Base-by-base conservation (phyloP, 2,329 filamentous ascomycete species). In the Pseudocercospora macadamiae region DNA sequence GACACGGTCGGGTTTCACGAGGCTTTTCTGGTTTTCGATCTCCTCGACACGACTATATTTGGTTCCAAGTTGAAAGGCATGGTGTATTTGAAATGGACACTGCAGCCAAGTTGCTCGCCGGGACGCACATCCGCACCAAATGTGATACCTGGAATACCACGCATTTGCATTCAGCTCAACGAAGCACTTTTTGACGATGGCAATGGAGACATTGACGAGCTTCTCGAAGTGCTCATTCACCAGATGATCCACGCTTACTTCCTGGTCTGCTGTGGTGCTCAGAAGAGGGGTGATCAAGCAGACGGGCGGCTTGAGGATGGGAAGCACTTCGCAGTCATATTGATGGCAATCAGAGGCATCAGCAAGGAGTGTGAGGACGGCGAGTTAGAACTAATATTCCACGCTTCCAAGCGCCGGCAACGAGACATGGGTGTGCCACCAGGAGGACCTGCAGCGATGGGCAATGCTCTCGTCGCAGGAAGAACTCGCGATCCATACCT, bases 181-280 rank as follows among this genome's bases (percentile, higher is more conserved):
- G 57, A 48, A 16, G 63, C 58, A 21, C 63, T 63, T 1, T 71
- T 70, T 37, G 61, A 68, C 19, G 64, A 73, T 18, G 57, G 65
- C 10, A 64, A 68, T 10, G 70, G 64, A 2, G 64, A 62, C 18
- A 65, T 73, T 3, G 68, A 72, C 47, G 68, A 75, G 9, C 65
- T 76, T 23, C 60, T 78, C 12, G 74, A 73, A 14, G 68, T 64
- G 4, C 62, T 78, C 37, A 72, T 79, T 4, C 77, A 79, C 56
- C 77, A 79, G 44, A 79, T 79, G 76, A 77, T 78, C 32, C 76
- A 79, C 51, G 76, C 76, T 12, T 79, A 74, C 64, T 76, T 78
- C 56, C 68, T 78, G 2, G 68, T 77, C n/a, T 73, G 73, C 51
- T 79, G 76, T 51, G 75, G 74, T 7, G 69, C 71, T 2, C 70